Base-by-base conservation (phyloP, 148 eudicot species). In the Dianthus caryophyllus region DNA sequence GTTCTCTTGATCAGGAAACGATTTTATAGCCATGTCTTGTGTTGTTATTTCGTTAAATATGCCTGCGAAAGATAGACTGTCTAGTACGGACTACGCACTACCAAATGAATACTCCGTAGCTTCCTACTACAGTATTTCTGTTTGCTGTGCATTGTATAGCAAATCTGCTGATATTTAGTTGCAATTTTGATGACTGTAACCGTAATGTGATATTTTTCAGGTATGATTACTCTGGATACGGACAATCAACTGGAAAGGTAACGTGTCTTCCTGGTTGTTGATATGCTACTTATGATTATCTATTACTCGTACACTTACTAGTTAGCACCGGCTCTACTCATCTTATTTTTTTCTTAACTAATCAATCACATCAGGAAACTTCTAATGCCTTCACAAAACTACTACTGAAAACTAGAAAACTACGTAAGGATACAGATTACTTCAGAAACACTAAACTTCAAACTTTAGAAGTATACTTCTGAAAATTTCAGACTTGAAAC, bases 141-240 rank as follows among this genome's bases (percentile, higher is more conserved):
- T 17, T 22, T 22, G 30, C 17, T 22, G 10, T 43, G 20, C 6
- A 20, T 7, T n/a, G 14, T 36, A 15, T 9, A 39, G 20, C 16
- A 20, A 38, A 0, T 36, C 11, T 59, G 44, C 55, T 43, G 63
- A 61, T 36, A 38, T 30, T 61, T 17, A 17, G 64, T 0, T 38
- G 44, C 61, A 12, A 43, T 60, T 61, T 26, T 54, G 38, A 44
- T 68, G 46, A 14, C n/a, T 43, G 50, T 57, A 12, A 24, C 39
- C 49, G 31, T 67, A 39, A 57, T 16, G 60, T 48, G 21, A 3
- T 51, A 20, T 46, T 65, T 77, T 80, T 13, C 73, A 93, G 98
- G 82, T 93, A 93, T 81, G 98, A 93, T 70, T 93, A 93, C 79
- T 89, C 98, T 57, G 98, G 98, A 69, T 93, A 93, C 73, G 98